Base-by-base conservation (phyloP, 192 early-diverging fungal genomes). In the Oehlia diaphana region DNA sequence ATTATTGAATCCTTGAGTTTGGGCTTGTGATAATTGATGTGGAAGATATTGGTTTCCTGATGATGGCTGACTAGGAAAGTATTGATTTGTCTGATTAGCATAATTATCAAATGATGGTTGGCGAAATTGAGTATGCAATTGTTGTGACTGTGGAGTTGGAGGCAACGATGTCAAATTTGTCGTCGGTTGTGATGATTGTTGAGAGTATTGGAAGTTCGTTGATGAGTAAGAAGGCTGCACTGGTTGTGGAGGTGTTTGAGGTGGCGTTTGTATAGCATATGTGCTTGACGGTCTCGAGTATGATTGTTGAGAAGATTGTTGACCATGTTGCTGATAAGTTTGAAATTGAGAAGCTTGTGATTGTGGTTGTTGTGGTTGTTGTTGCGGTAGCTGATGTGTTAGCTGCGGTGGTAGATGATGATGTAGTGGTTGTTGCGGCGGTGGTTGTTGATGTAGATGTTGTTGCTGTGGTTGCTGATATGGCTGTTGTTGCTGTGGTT, bases 341-440 rank as follows among this genome's bases (percentile, higher is more conserved):
- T 65, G 26, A 65, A 44, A 19, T 68, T 44, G 65, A 21, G 49
- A 65, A n/a, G 26, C 23, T 53, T 23, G 44, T 23, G 10, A 6
- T 44, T 64, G 63, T 66, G 53, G 76, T 26, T n/a, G 76, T 44
- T 42, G 62, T 44, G n/a, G 63, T 77, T 66, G 63, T 63, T 14
- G 74, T 63, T 35, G 50, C 8, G 39, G 7, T 21, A 23, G 5
- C 13, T 28, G 58, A 42, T n/a, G 58, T 16, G 23, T 3, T 31
- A 5, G 58, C 50, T 31, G 72, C 19, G 62, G 72, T 61, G 4
- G 72, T 35, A 19, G 47, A 12, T 74, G 72, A 61, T 53, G 72
- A 31, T 31, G 28, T 31, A 31, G 70, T 1, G 0, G 42, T 0
- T 8, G 70, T 2, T 50, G 72, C 1, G 1, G 49, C 0, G 3